Conservation (phyloP, 495 filamentous ascomycete species). For the Neurospora sp. region DNA sequence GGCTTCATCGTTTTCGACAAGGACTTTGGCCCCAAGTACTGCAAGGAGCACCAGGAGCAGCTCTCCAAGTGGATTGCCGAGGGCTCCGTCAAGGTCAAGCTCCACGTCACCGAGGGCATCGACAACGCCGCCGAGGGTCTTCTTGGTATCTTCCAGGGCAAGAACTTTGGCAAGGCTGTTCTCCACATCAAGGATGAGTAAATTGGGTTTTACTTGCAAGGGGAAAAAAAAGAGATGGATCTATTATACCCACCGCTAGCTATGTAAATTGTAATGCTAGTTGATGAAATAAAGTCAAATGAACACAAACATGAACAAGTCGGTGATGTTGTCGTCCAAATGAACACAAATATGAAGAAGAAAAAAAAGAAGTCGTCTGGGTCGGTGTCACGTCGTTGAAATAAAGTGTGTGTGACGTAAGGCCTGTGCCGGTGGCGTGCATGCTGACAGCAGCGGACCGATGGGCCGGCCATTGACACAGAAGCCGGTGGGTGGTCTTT, state of each 20-base stretch:
- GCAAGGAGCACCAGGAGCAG: constrained; percentile 69
- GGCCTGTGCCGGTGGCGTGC: background rate
- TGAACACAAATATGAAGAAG: background rate
- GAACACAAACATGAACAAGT: background rate
- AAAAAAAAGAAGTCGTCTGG: background rate
- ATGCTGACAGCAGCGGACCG: background rate
- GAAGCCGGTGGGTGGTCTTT: background rate
- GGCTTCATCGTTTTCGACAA: constrained; percentile 66
- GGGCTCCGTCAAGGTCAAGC: constrained; percentile 65
- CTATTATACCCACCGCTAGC: background rate
- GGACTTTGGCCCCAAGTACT: constrained; percentile 60
- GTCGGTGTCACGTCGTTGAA: background rate
- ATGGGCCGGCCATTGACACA: background rate
- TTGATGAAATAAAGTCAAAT: background rate
- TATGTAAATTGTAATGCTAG: background rate
- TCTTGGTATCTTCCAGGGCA: constrained; percentile 75
- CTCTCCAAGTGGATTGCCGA: constrained; percentile 78
- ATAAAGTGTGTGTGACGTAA: background rate
- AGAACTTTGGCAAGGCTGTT: constrained; percentile 90
- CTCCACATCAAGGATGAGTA: constrained; percentile 50
- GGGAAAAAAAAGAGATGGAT: background rate
- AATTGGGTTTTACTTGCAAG: background rate
- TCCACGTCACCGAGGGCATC: constrained; percentile 65
- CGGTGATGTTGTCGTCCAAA: background rate
- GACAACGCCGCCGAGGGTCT: constrained; percentile 74